Evolutionary conservation across 2,329 filamentous ascomycete species (phyloP).

Genomic region (Ramularia endophylla): DNA sequence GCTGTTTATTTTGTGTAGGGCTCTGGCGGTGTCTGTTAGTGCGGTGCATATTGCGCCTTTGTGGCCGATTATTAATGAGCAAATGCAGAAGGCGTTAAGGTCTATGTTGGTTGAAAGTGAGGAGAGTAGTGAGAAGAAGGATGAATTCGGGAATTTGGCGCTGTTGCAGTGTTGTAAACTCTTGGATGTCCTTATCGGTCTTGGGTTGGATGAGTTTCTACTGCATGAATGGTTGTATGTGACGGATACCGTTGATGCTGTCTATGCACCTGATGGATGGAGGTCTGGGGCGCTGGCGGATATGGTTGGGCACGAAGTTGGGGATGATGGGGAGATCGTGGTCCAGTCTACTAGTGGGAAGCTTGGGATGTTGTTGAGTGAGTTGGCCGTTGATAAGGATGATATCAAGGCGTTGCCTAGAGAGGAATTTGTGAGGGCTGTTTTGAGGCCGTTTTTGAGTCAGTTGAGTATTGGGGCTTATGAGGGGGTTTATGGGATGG

Average conservation of each 20-base stretch:
- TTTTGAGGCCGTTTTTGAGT: conserved; percentile 82
- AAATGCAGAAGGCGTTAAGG: conserved; percentile 73
- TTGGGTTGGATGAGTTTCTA: conserved; percentile 92
- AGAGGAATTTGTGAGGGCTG: conserved; percentile 63
- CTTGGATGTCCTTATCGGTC: conserved; percentile 77
- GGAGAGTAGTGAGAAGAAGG: conserved; percentile 50
- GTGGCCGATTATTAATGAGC: conserved; percentile 85
- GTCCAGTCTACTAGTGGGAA: conserved; percentile 2
- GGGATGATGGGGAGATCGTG: conserved; percentile 26
- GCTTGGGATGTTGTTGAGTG: conserved; percentile 38
- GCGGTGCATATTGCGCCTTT: conserved; percentile 73
- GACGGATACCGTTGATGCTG: conserved; percentile 92
- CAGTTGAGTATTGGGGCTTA: conserved; percentile 91
- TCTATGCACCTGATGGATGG: conserved; percentile 70
- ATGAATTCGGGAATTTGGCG: conserved; percentile 62
- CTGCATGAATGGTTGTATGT: conserved; percentile 98
- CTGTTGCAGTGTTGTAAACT: conserved; percentile 91
- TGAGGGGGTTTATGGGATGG: conserved; percentile 87
- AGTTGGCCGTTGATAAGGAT: conserved; percentile 50
- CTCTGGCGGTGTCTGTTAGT: conserved; percentile 72
- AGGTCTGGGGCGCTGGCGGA: conserved; percentile 73
- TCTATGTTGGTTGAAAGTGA: conserved; percentile 65
- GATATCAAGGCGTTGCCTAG: conserved; percentile 49
- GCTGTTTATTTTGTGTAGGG: conserved; percentile 80
- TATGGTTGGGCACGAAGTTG: conserved; percentile 72